Conservation (phyloP, 441 rosid genomes). For the Populus hybrid region DNA sequence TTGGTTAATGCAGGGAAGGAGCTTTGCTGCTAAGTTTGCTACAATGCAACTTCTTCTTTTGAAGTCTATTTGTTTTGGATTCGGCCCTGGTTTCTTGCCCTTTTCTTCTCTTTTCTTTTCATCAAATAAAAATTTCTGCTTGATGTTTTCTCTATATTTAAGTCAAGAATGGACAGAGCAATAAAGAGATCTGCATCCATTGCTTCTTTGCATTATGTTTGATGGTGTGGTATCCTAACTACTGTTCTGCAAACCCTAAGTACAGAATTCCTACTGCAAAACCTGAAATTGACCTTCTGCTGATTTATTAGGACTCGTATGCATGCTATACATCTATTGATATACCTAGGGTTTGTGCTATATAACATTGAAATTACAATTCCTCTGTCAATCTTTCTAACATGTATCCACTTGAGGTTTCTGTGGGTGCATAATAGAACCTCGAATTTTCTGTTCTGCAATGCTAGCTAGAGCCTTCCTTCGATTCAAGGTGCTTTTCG, state of each 20-base stretch:
- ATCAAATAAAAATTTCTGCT: background rate
- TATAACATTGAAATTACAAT: background rate
- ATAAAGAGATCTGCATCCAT: background rate
- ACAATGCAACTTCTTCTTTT: conserved; percentile 31
- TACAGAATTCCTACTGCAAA: background rate
- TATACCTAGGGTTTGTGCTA: background rate
- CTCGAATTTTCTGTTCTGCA: conserved; percentile 32
- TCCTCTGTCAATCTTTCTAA: conserved; percentile 4
- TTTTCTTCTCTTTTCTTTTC: background rate
- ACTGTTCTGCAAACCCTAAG: too few species aligned
- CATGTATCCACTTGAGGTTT: conserved; percentile 45
- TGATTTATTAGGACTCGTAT: background rate
- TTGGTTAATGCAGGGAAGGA: conserved; percentile 28
- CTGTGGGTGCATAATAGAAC: conserved; percentile 13
- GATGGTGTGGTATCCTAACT: too few species aligned
- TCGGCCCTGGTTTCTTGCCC: background rate
- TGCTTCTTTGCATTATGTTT: too few species aligned
- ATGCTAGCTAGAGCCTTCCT: conserved; percentile 43
- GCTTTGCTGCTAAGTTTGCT: conserved; percentile 34
- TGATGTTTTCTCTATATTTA: background rate
- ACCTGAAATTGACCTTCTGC: background rate
- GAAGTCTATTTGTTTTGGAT: background rate
- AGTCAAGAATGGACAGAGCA: background rate
- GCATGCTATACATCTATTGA: background rate
- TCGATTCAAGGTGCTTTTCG: conserved; percentile 51